Evolutionary conservation across 495 filamentous ascomycete species (phyloP), one percentile per base, ranked within the genome.

Genomic region (Penicillium pulvis): DNA sequence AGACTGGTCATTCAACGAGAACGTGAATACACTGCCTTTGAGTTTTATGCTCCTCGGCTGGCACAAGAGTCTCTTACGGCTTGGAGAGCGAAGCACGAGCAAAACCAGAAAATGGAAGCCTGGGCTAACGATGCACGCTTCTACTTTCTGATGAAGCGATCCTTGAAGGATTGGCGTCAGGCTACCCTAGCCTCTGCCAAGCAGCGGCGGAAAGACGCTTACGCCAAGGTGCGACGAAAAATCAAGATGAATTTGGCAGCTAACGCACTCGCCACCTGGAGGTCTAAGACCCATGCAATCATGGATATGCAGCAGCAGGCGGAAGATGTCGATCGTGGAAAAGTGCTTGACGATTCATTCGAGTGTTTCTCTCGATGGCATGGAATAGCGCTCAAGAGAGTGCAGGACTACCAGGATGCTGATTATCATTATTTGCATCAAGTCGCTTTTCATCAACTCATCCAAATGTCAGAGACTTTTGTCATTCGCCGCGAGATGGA

Each of bases 161-260:
- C 71, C n/a, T 56, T 87, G 24, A 85, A 82, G 53, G 58, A 58
- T 26, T 90, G 86, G 87, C 78, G 76, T 48, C 69, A 71, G 46
- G 80, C 83, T 14, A 77, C 77, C 7, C 59, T 78, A 31, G 71
- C 80, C 45, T 76, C 81, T 8, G 74, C 79, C 30, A 80, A 82
- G 55, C 75, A 79, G 53, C 83, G 82, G 45, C 78, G 84, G 9
- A 81, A 83, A 48, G 78, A 83, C 23, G 80, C 84, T 9, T 90
- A 91, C 72, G 74, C 77, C 0, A 77, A 79, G 45, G 69, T 87
- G 23, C 75, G 88, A 45, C 73, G 85, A 42, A 79, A 68, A 48
- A 63, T 75, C 23, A 91, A 90, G 66, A 79, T 86, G 51, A 82
- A 77, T 10, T 70, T 88, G 42, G 85, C 79, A 12, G 70, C 73